Evolutionary conservation across 1,284 basidiomycete genomes (phyloP).

Genomic region (Naganishia albida): DNA sequence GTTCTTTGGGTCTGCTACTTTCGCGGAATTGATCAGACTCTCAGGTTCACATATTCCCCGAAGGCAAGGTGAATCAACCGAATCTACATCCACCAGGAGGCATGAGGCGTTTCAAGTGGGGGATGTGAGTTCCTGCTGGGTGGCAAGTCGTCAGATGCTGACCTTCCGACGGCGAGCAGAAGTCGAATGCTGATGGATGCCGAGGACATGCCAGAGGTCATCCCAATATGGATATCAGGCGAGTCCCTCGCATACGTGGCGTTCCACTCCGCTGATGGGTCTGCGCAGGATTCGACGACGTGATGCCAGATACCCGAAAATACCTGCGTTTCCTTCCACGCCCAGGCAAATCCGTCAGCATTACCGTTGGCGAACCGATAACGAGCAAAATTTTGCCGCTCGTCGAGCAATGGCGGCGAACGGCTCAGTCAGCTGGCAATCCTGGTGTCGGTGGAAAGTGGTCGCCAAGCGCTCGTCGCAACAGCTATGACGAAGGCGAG

Average conservation of each 20-base stretch:
- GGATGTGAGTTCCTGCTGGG: constrained; percentile 65
- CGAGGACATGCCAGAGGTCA: constrained; percentile 69
- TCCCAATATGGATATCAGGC: constrained; percentile 93
- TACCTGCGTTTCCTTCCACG: constrained; percentile 48
- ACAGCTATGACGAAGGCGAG: constrained; percentile 16
- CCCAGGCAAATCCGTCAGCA: constrained; percentile 44
- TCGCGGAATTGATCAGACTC: neutral
- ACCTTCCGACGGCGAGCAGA: constrained; percentile 11
- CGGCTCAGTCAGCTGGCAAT: constrained; percentile 34
- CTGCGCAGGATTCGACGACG: constrained; percentile 71
- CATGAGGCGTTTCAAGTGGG: constrained; percentile 92
- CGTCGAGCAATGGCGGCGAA: constrained; percentile 43
- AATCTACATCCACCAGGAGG: constrained; percentile 60
- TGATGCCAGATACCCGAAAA: constrained; percentile 80
- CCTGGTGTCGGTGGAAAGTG: constrained; percentile 45
- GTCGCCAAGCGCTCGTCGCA: constrained; percentile 27
- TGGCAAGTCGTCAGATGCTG: constrained; percentile 3
- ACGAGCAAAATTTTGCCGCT: constrained; percentile 46
- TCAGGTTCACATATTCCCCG: constrained; percentile 89
- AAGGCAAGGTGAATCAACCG: constrained; percentile 86
- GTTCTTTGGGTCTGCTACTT: constrained; percentile 26
- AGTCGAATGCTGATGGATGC: constrained; percentile 77
- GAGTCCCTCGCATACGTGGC: constrained; percentile 34
- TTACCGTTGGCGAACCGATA: constrained; percentile 50
- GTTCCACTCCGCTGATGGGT: neutral